Conservation (phyloP, 2,329 filamentous ascomycete species). For the Fusarium buharicum region DNA sequence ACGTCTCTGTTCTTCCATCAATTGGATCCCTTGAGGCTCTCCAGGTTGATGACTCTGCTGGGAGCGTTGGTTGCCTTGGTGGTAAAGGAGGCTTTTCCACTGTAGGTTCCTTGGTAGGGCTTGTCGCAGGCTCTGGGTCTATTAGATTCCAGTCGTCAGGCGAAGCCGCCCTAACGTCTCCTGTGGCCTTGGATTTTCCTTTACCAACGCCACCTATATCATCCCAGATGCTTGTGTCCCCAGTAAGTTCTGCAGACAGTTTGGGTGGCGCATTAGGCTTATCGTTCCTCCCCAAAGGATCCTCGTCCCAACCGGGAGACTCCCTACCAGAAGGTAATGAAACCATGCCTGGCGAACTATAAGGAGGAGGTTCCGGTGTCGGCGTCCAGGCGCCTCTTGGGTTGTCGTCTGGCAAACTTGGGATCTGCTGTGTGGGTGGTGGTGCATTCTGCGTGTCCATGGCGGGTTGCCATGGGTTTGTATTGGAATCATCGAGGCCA, state of each 20-base stretch:
- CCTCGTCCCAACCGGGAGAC: slow-evolving; percentile 55
- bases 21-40: slow-evolving; percentile 55
- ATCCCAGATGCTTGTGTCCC: slow-evolving; percentile 63
- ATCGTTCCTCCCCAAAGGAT: slow-evolving; percentile 43
- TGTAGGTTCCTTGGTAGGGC: slow-evolving; percentile 18
- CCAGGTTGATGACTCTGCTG: slow-evolving; percentile 47
- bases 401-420: slow-evolving; percentile 41
- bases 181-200: slow-evolving; percentile 53
- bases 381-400: slow-evolving; percentile 46
- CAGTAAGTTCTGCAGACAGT: slow-evolving; percentile 50
- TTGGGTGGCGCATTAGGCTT: slow-evolving; percentile 37
- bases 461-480: slow-evolving; percentile 50
- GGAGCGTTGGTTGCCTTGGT: slow-evolving; percentile 46
- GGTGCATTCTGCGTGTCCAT: slow-evolving; percentile 39
- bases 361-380: slow-evolving; percentile 44
- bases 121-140: slow-evolving; percentile 53
- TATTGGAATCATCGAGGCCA: slow-evolving; percentile 54
- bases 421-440: slow-evolving; percentile 16
- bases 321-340: slow-evolving; percentile 54
- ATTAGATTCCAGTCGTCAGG: slow-evolving; percentile 64
- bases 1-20: slow-evolving; percentile 75
- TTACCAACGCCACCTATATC: slow-evolving; percentile 56
- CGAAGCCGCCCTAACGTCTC: slow-evolving; percentile 31
- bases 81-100: slow-evolving; percentile 52
- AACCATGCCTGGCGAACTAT: slow-evolving; percentile 50